Percentiles rank a stretch among this genome's conserved stretches.
These are phyloP conservation scores for Stropharia rugosoannulata DNA, from an alignment of 768 basidiomycete genomes.

Conservation along the genomic window DNA sequence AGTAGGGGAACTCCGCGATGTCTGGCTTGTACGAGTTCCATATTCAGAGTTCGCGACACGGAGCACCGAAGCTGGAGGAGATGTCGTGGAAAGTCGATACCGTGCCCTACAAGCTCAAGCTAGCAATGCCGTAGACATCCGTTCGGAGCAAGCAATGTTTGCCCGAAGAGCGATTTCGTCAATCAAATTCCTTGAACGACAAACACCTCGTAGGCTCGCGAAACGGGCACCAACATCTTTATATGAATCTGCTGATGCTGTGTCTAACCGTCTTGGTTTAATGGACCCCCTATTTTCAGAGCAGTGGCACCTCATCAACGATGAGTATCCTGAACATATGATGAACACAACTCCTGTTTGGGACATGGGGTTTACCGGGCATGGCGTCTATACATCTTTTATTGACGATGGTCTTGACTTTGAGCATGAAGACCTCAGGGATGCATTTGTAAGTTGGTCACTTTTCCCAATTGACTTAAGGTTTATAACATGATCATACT, in stretches of 20 bases:
- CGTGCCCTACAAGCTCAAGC: conserved; percentile 37
- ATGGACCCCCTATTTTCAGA: conserved; percentile 75
- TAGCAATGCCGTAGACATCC: conserved; percentile 28
- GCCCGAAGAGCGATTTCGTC: conserved; percentile 48
- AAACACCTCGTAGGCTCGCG: conserved; percentile 57
- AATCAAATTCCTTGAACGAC: conserved; percentile 57
- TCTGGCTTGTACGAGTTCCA: conserved; percentile 77
- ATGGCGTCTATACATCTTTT: conserved; percentile 80
- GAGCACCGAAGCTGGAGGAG: conserved; percentile 25
- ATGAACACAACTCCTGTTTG: conserved; percentile 92
- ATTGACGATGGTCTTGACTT: conserved; percentile 96
- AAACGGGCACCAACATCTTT: conserved; percentile 64
- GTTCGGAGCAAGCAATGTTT: conserved; percentile 38
- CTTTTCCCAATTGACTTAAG: neutral
- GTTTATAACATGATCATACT: conserved; percentile 32
- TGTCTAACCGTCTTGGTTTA: conserved; percentile 62
- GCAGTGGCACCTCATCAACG: conserved; percentile 96
- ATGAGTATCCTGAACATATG: conserved; percentile 71
- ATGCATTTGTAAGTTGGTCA: conserved; percentile 77
- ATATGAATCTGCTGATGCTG: conserved; percentile 32
- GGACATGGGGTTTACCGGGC: conserved; percentile 86
- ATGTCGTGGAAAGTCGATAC: conserved; percentile 49
- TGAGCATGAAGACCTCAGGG: conserved; percentile 77
- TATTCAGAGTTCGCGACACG: conserved; percentile 24
- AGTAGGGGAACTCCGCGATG: conserved; percentile 74